Conservation (phyloP, 805 yeast species). For the Blastobotrys chiropterorum region DNA sequence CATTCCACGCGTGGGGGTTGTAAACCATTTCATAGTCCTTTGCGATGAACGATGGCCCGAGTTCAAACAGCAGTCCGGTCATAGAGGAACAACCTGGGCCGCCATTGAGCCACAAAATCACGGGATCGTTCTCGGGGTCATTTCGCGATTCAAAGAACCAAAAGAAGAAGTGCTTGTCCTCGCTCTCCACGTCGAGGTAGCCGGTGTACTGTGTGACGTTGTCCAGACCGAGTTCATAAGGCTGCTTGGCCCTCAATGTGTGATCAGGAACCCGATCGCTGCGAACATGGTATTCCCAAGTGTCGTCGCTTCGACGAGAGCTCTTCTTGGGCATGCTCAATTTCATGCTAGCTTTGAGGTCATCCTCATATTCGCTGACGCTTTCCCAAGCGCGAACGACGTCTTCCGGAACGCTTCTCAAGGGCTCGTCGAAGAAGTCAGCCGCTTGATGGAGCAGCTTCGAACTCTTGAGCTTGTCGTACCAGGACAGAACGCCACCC, state of each 20-base stretch:
- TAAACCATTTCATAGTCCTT: slow-evolving; percentile 52
- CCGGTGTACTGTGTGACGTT: slow-evolving; percentile 78
- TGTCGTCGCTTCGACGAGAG: not conserved
- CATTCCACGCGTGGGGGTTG: slow-evolving; percentile 81
- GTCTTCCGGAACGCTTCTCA: not conserved
- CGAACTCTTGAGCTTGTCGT: not conserved
- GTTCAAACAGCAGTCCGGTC: slow-evolving; percentile 80
- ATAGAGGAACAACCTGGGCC: slow-evolving; percentile 93
- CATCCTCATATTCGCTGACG: not conserved
- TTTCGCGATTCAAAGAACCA: slow-evolving; percentile 86
- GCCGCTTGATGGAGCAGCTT: not conserved
- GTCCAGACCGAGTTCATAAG: slow-evolving; percentile 70
- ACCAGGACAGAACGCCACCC: not conserved
- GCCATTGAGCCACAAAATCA: slow-evolving; percentile 85
- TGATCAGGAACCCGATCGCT: slow-evolving; percentile 25
- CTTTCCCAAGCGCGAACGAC: not conserved
- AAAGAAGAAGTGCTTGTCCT: slow-evolving; percentile 78
- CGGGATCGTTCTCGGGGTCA: slow-evolving; percentile 81
- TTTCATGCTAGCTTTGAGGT: not conserved
- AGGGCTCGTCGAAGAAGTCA: not conserved
- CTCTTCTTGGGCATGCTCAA: not conserved
- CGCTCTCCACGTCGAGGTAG: slow-evolving; percentile 72
- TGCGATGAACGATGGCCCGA: slow-evolving; percentile 72
- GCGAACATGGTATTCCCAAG: not conserved
- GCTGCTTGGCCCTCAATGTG: slow-evolving; percentile 58